Percentiles rank a stretch among this genome's conserved stretches.
These are phyloP conservation scores for Thelonectria rubi DNA, from an alignment of 2,329 filamentous ascomycete genomes.

Conservation along the genomic window DNA sequence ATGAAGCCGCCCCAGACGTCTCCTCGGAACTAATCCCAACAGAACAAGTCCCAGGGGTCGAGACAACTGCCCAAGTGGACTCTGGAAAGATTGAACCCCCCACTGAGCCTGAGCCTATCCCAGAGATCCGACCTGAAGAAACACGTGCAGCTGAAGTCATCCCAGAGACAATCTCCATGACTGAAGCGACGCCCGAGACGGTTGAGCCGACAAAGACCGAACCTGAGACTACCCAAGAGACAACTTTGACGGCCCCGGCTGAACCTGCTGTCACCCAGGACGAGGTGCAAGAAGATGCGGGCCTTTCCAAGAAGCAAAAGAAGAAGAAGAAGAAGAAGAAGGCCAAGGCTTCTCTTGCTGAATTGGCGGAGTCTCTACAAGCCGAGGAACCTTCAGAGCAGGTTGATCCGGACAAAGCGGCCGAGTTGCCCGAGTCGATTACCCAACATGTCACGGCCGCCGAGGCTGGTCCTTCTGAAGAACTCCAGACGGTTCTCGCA, in stretches of 20 bases:
- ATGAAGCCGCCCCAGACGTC: not conserved
- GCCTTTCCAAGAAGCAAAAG: conserved; percentile 35
- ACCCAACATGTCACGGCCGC: not conserved
- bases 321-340: conserved; percentile 29
- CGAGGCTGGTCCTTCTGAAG: not conserved
- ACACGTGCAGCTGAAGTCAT: not conserved
- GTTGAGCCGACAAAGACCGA: not conserved
- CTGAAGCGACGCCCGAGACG: not conserved
- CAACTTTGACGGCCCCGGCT: not conserved
- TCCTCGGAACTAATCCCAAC: not conserved
- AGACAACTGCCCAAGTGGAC: not conserved
- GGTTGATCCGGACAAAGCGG: not conserved
- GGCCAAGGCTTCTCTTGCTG: conserved; percentile 3
- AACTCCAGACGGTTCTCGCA: not conserved
- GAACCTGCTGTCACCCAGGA: not conserved
- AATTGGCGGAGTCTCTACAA: not conserved
- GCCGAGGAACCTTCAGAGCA: not conserved
- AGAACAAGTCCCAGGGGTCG: not conserved
- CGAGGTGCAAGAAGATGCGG: not conserved
- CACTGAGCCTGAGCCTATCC: not conserved
- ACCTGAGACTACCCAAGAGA: not conserved
- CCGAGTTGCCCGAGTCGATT: not conserved
- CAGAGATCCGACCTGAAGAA: not conserved
- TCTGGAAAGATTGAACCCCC: not conserved
- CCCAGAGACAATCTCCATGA: no score